Conservation (phyloP, 2,329 filamentous ascomycete species). For the Chalara sp. region DNA sequence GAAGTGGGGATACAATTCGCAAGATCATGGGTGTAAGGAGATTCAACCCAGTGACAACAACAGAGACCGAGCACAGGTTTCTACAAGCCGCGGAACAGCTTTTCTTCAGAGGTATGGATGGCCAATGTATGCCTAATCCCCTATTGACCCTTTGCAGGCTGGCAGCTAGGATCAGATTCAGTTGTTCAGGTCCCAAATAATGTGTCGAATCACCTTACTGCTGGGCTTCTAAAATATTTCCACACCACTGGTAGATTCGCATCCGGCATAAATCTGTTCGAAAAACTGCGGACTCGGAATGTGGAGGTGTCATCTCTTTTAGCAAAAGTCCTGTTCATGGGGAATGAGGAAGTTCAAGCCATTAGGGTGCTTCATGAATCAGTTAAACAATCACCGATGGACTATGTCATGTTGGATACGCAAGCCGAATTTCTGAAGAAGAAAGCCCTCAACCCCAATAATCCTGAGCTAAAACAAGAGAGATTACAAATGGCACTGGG, state of each 20-base stretch:
- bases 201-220: constrained; percentile 90
- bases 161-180: constrained; percentile 93
- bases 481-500: constrained; percentile 81
- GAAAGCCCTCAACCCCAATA: constrained; percentile 59
- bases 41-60: constrained; percentile 96
- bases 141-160: constrained; percentile 48
- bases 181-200: constrained; percentile 96
- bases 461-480: constrained; percentile 50
- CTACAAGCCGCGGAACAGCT: constrained; percentile 88
- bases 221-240: constrained; percentile 91
- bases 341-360: constrained; percentile 94
- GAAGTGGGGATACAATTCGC: constrained; percentile 87
- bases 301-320: constrained; percentile 90
- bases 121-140: neutral
- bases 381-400: constrained; percentile 89
- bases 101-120: constrained; percentile 75
- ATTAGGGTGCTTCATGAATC: constrained; percentile 83
- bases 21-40: constrained; percentile 95
- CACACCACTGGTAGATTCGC: constrained; percentile 90
- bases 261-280: constrained; percentile 94
- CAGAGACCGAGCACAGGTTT: constrained; percentile 96
- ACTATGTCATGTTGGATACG: constrained; percentile 91
- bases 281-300: constrained; percentile 86
- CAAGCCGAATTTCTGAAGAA: constrained; percentile 87
- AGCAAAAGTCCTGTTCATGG: constrained; percentile 85